These are phyloP conservation scores for Ophiognomonia clavigignenti-juglandacearum DNA, from an alignment of 2,329 filamentous ascomycete species.

Conservation along the genomic window DNA sequence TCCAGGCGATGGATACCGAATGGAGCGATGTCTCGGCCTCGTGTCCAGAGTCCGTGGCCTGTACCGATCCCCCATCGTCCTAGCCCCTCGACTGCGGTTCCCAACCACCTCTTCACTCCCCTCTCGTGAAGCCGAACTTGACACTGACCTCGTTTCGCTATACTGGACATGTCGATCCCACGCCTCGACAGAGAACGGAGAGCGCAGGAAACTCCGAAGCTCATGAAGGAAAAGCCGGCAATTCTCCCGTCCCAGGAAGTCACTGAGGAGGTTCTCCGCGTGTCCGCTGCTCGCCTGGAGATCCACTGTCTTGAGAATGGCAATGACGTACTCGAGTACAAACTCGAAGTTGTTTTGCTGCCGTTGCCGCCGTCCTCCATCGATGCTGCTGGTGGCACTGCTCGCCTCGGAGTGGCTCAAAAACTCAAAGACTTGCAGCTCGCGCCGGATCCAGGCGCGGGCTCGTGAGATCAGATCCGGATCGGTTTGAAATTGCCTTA, in stretches of 20 bases:
- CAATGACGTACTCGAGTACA: constrained; percentile 78
- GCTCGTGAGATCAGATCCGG: constrained; percentile 69
- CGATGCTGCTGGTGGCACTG: not conserved
- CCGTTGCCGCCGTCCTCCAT: constrained; percentile 20
- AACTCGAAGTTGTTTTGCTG: constrained; percentile 68
- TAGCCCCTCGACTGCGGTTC: not conserved
- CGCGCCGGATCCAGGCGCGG: constrained; percentile 74
- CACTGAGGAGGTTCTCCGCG: constrained; percentile 72
- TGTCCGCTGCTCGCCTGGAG: constrained; percentile 73
- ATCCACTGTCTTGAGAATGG: constrained; percentile 78
- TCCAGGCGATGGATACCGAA: not conserved
- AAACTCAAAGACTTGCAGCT: constrained; percentile 79
- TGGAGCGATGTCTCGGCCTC: not conserved
- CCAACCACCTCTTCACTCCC: not conserved
- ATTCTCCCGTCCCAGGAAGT: constrained; percentile 72
- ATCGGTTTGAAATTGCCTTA: constrained; percentile 58
- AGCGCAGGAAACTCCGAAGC: constrained; percentile 74
- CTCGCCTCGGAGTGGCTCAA: constrained; percentile 32
- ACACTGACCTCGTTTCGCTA: constrained; percentile 8
- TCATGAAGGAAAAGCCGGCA: constrained; percentile 80
- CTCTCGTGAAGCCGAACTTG: not conserved
- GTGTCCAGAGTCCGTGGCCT: not conserved
- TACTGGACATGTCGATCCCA: constrained; percentile 86
- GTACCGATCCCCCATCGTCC: constrained; percentile 10
- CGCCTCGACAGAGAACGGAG: constrained; percentile 65